Base-by-base conservation (phyloP, 768 basidiomycete species). In the Pleurotus djamor region DNA sequence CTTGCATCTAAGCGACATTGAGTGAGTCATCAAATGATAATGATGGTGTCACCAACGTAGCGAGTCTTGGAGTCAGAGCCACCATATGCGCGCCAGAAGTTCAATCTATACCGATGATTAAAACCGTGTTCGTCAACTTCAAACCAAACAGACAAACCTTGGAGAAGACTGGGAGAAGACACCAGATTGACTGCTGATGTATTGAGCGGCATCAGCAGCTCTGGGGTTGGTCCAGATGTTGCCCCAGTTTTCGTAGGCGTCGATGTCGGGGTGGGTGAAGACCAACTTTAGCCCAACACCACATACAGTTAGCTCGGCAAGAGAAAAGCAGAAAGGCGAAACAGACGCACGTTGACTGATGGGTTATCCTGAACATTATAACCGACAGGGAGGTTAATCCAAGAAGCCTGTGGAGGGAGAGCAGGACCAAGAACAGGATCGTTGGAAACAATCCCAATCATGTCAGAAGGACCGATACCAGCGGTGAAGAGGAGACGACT, bases 171-270 rank as follows among this genome's bases (percentile, higher is more conserved):
- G 74, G 0, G 85, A 79, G 57, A 87, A 79, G 52, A 86, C 79
- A 17, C 86, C 85, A 13, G 82, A 79, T 57, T 80, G 81, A 62
- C 68, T 69, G 38, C 68, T 67, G 34, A 83, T 69, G 63, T 87
- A 88, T 64, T 84, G 83, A 8, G 75, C 72, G 10, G 81, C 79
- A 62, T 88, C 86, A 2, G 83, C 83, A 6, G 80, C 67, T 16
- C 80, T 76, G 28, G 86, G 85, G 67, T 72, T 71, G 35, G 71
- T 69, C 83, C 82, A 86, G 3, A 86, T 81, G 41, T 78, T 63
- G 2, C 79, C 80, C 86, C 85, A 88, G 69, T 85, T 86, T n/a
- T 87, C 83, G 65, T 86, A 86, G 1, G 83, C 78, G 64, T 87
- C 83, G 61, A 88, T 74, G 41, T 74, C 74, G 2, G 85, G 85